phyloP scores from a whole-genome alignment of 2,329 filamentous ascomycete species.

The Xylaria sp. region DNA sequence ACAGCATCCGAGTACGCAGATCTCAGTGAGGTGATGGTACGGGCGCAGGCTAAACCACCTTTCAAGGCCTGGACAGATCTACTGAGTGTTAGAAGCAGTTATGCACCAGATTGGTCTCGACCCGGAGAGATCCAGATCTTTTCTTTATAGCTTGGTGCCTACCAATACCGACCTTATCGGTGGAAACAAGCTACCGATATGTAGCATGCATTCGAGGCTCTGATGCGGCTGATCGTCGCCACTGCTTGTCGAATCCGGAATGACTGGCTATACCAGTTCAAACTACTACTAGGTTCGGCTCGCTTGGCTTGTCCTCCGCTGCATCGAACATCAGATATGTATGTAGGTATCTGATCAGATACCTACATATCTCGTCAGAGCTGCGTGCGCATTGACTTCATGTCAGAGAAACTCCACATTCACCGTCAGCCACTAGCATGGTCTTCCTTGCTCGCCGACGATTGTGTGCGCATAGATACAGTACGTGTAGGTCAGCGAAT shows the following conservation, averaged over 20 bases:
- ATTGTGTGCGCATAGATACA: neutral
- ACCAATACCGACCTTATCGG: neutral
- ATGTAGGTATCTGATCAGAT: too few species aligned
- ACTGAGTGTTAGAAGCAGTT: neutral
- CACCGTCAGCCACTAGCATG: neutral
- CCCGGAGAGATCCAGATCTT: neutral
- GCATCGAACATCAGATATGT: constrained; percentile 5
- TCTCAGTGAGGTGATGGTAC: neutral
- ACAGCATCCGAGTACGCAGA: neutral
- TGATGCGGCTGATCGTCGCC: constrained; percentile 20
- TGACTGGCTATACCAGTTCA: neutral
- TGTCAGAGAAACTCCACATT: neutral
- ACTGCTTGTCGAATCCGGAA: constrained; percentile 7
- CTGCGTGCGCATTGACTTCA: constrained; percentile 19
- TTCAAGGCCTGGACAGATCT: neutral
- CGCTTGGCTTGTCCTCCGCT: neutral
- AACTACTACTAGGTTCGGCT: neutral
- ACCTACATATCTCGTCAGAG: constrained; percentile 9
- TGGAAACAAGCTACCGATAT: neutral
- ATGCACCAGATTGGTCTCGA: neutral
- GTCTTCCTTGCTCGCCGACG: constrained; percentile 3
- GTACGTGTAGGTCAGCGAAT: neutral
- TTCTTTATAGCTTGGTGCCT: neutral
- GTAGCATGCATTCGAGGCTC: neutral
- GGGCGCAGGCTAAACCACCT: neutral